Base-by-base conservation (phyloP, 2,329 filamentous ascomycete species). In the Exophiala dermatitidis region DNA sequence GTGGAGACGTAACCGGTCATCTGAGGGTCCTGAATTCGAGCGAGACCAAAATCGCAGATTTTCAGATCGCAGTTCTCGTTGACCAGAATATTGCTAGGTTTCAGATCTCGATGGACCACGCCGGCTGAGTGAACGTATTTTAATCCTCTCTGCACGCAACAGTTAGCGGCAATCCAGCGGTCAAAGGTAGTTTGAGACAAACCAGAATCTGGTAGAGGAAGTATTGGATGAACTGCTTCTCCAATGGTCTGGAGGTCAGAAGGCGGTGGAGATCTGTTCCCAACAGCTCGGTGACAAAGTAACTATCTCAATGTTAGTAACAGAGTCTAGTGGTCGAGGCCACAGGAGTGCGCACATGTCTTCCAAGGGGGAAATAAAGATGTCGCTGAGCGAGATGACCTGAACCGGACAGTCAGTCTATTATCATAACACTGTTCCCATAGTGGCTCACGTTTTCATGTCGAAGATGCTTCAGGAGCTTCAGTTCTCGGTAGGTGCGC, bases 171-270 rank as follows among this genome's bases (percentile, higher is more conserved):
- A 31, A n/a, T 54, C 67, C 38, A 53, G 53, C n/a, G n/a, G 7
- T 29, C 19, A 9, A 36, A 7, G 36, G 43, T 33, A 48, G 48
- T 48, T 33, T 32, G 61, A 40, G 57, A 71, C 85, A 66, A 75
- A 96, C 91, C 78, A 97, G 82, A 67, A 98, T 98, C 74, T 98
- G 93, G 73, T 98, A 98, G 57, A 98, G 81, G 71, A 98, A 98
- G 76, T 98, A 98, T 76, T 98, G 93, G 66, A 98, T 97, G 72
- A 98, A 98, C 72, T 98, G 93, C 76, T 95, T 97, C 79, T 98
- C 93, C 49, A 98, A 83, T 28, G 93, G 93, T 69, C 93, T 80
- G 45, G 93, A 97, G 47, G 91, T 97, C 64, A 98, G 82, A 59
- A 98, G 82, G 62, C 93, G 85, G 75, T 98, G 93, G 60, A 98